Evolutionary conservation across 1,139 yeast species (phyloP), one percentile per base, ranked within the genome.

Genomic region (Lodderomyces jiufengensis): DNA sequence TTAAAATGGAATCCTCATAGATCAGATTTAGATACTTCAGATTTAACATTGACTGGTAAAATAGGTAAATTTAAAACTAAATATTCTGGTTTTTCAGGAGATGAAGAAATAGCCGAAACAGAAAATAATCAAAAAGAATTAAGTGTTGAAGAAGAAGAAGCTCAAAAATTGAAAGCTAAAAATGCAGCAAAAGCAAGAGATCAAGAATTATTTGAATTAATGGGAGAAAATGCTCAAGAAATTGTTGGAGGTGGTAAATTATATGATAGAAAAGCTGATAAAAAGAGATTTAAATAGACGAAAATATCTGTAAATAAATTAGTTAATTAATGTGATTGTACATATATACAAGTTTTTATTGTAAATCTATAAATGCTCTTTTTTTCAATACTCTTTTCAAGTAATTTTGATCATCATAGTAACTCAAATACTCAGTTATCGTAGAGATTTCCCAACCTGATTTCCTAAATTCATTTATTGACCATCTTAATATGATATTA

Each of bases 1-100:
- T 76, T 85, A 24, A 63, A 83, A 36, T 92, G 97, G 96, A 92
- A 92, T 61, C 88, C 92, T 36, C 75, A 84, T 46, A 77, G 90
- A 61, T 76, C 84, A 18, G 95, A 88, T 57, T 68, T 87, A 51
- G 76, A 76, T 40, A 75, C 82, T 27, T 72, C 76, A 26, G 95
- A 87, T 58, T 82, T 85, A 23, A 86, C 80, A 55, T 85, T 94
- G 10, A 82, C 88, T 37, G 96, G 95, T 48, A 83, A 81, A 60
- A 67, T 90, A 57, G 85, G 84, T 59, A 84, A 78, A 63, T 92
- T 90, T 74, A 85, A 80, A 62, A 77, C 80, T 59, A 85, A 78
- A 64, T 90, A 73, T 52, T 64, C 83, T 36, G 65, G 79, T 40
- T 83, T 76, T 49, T 58, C 50, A n/a, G 46, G 45, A 13, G 44